A percentile compares a stretch with the other conserved stretches of the same genome.
phyloP scores from a whole-genome alignment of 2,329 filamentous ascomycete genomes.

The Plectosphaerella sp. region DNA sequence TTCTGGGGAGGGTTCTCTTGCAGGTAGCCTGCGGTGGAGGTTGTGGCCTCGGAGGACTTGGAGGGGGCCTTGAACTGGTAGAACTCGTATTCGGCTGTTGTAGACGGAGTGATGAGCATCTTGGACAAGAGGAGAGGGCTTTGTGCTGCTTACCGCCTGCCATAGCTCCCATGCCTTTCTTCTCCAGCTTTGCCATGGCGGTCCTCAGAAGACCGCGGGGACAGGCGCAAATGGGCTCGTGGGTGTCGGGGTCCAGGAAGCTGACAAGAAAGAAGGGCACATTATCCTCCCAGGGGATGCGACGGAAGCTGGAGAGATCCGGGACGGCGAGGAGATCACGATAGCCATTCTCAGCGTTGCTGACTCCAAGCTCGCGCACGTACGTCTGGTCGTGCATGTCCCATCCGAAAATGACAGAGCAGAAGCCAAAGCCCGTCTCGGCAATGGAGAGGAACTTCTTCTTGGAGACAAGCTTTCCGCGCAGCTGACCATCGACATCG shows the following conservation, averaged over 20 bases:
- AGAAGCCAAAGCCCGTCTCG: constrained; percentile 83
- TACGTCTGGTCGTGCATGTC: constrained; percentile 96
- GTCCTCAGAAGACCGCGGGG: constrained; percentile 71
- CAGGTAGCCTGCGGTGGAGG: constrained; percentile 71
- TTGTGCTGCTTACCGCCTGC: constrained; percentile 66
- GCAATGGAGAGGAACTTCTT: constrained; percentile 85
- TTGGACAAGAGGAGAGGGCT: neutral
- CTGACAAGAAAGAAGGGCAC: constrained; percentile 81
- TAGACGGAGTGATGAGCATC: neutral
- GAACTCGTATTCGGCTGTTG: constrained; percentile 86
- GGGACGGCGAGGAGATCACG: constrained; percentile 78
- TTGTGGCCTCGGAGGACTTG: constrained; percentile 45
- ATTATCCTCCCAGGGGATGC: constrained; percentile 88
- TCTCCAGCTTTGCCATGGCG: constrained; percentile 62
- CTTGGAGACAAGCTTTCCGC: constrained; percentile 89
- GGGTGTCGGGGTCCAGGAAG: constrained; percentile 78
- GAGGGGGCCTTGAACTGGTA: constrained; percentile 77
- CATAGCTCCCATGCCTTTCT: constrained; percentile 74
- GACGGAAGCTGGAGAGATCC: constrained; percentile 71
- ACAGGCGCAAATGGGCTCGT: constrained; percentile 68
- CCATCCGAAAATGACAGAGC: constrained; percentile 92
- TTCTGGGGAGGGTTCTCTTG: constrained; percentile 65
- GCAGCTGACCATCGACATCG: constrained; percentile 81
- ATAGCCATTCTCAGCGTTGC: constrained; percentile 88
- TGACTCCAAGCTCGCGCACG: constrained; percentile 77